These are phyloP conservation scores for Durotheca rogersii DNA, from an alignment of 495 filamentous ascomycete species.

Conservation along the genomic window DNA sequence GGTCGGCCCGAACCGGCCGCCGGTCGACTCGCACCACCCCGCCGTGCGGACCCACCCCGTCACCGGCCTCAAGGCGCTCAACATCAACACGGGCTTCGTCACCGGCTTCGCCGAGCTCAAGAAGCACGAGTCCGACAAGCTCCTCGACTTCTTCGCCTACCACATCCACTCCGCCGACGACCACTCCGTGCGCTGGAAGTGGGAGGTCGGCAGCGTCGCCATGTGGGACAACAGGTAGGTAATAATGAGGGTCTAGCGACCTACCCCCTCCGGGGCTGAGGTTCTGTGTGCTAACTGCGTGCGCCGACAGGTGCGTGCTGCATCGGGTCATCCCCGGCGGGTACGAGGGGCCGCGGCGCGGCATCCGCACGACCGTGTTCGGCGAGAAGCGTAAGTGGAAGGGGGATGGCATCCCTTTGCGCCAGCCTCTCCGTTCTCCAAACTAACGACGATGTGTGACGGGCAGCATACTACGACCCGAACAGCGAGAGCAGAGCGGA, in stretches of 20 bases:
- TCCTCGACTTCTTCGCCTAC: conserved; percentile 52
- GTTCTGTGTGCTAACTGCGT: not conserved
- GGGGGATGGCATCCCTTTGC: too few relatives aligned
- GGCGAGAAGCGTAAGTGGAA: conserved; percentile 54
- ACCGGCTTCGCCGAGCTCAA: conserved; percentile 57
- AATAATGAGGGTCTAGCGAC: too few relatives aligned
- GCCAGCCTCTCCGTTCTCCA: too few relatives aligned
- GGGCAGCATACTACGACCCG: conserved; percentile 49
- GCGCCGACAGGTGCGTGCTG: conserved; percentile 36
- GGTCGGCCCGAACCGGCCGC: conserved; percentile 48
- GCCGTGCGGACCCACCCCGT: conserved; percentile 58
- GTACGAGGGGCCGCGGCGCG: conserved; percentile 48
- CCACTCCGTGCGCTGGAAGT: conserved; percentile 56
- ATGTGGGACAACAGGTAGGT: conserved; percentile 56
- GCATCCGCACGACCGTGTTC: conserved; percentile 55
- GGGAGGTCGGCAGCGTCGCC: conserved; percentile 54
- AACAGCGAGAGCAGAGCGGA: conserved; percentile 49
- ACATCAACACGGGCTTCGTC: conserved; percentile 53
- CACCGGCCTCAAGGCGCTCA: conserved; percentile 52
- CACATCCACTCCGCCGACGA: conserved; percentile 58
- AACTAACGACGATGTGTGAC: not conserved
- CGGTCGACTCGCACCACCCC: conserved; percentile 56
- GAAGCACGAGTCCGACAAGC: conserved; percentile 54
- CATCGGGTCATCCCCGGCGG: conserved; percentile 56
- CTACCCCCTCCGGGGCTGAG: too few relatives aligned